Evolutionary conservation across 768 basidiomycete genomes (phyloP), one percentile per base, ranked within the genome.

Genomic region (Holtermannia corniformis): DNA sequence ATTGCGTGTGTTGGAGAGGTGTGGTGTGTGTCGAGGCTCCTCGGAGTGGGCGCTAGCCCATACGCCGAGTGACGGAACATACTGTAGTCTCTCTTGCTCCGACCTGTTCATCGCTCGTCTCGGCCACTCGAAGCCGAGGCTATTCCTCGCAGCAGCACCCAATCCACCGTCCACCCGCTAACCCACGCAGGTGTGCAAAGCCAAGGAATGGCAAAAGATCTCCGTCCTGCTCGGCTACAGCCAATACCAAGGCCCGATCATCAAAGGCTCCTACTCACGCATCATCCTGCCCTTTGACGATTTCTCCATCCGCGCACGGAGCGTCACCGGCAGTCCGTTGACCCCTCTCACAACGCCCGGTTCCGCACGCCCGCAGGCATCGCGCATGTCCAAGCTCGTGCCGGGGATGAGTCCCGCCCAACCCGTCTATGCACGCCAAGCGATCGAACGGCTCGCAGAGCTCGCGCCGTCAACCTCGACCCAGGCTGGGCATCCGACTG

Each of bases 231-330:
- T 95, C 53, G 88, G 91, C 24, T 90, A 89, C 76, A 78, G 83
- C 58, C 82, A 85, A 40, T 81, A 86, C 37, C 84, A 83, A 27
- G 86, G 85, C 14, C 83, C 85, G 1, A 86, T 91, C 66, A 81
- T 97, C 71, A 88, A 87, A 76, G 83, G 81, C 62, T 87, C 91
- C 3, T 99, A 93, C 72, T 79, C 79, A 53, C 82, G 85, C 50
- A 87, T 99, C 67, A 87, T 99, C 61, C 79, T 90, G 42, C 95
- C 95, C n/a, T 99, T 89, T 64, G 93, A 97, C 65, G 81, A 87
- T 63, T 96, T 89, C 70, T 84, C 82, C 52, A 81, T 84, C 45
- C 80, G 82, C 46, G 86, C 62, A 0, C 64, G 63, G 54, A 56
- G 60, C 12, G 57, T 50, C 16, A 65, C 61, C 0, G 54, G 52